Evolutionary conservation across 2,329 filamentous ascomycete species (phyloP), one percentile per base, ranked within the genome.

Genomic region (Nigrospora osmanthi): DNA sequence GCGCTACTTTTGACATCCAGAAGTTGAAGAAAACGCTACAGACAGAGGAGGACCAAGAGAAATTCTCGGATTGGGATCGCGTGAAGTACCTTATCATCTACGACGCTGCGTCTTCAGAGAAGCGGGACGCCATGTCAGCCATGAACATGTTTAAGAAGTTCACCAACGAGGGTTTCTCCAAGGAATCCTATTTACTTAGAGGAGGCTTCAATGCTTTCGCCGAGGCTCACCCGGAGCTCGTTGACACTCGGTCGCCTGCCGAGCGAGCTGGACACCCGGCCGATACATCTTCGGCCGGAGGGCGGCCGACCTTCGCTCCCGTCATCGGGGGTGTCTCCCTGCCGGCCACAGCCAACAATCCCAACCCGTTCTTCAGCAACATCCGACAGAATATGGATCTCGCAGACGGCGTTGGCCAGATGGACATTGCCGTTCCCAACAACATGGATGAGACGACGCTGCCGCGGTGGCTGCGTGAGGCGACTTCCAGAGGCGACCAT

Each of bases 301-400:
- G 41, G 6, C 55, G 57, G 13, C 65, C 61, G 6, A 68, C 64
- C 11, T 62, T 89, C 35, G 78, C 84, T 2, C 87, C 87, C 1
- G 85, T 95, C n/a, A 86, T 89, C 47, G 93, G 91, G 47, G 91
- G 91, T 7, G 95, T 95, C 50, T 78, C 81, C 47, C 81, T 97
- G 61, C 93, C 93, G 1, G 70, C 71, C 35, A 75, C 79, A 1
- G 75, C 80, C 52, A 81, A 81, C 48, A 78, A 80, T 1, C 75
- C 81, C 0, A 95, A 94, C 55, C 90, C 91, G 0, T 97, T 98
- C 69, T 97, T 97, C 63, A 82, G 83, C 49, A 97, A 96, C 52
- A 97, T 98, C 55, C 82, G 93, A 37, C 93, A 97, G 62, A 95
- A 97, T 52, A 91, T 94, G 80, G 93, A 97, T 58, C 72, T 98